Conservation (phyloP, 2,329 filamentous ascomycete species). For the Bipolaris zeicola region DNA sequence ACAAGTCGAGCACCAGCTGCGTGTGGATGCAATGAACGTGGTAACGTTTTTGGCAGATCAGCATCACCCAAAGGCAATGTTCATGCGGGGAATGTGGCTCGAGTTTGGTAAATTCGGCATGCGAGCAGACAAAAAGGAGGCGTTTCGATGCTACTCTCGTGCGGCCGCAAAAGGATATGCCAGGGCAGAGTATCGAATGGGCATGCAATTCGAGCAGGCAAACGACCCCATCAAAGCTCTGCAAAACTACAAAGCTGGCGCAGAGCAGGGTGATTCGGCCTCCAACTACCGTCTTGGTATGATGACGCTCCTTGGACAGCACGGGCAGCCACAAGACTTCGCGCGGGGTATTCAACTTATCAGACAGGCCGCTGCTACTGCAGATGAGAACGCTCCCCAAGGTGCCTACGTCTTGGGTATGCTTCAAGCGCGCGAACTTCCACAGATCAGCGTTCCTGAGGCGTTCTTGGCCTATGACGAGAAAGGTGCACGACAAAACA, state of each 20-base stretch:
- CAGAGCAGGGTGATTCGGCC: constrained; percentile 82
- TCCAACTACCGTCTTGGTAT: constrained; percentile 88
- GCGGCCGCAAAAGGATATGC: constrained; percentile 87
- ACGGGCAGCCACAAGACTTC: constrained; percentile 85
- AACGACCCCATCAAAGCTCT: constrained; percentile 92
- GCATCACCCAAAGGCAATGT: constrained; percentile 89
- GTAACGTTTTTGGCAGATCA: constrained; percentile 89
- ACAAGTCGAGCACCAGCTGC: constrained; percentile 84
- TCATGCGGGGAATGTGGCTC: constrained; percentile 94
- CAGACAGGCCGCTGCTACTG: constrained; percentile 77
- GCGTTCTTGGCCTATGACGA: constrained; percentile 72
- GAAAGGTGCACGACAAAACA: constrained; percentile 77
- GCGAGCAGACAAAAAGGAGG: constrained; percentile 91
- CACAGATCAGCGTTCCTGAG: constrained; percentile 85
- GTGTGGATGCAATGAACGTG: constrained; percentile 88
- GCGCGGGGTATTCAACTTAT: constrained; percentile 80
- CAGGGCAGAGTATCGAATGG: constrained; percentile 92
- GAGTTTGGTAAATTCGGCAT: constrained; percentile 97
- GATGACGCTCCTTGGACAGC: constrained; percentile 95
- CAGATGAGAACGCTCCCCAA: constrained; percentile 95
- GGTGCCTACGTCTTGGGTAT: constrained; percentile 95
- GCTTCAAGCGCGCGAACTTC: constrained; percentile 86
- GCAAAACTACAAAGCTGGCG: constrained; percentile 84
- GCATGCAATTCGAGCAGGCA: constrained; percentile 96
- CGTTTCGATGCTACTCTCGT: constrained; percentile 82